Percentiles rank a stretch among this genome's conserved stretches.
These are phyloP conservation scores for Polytolypa hystricis DNA, from an alignment of 2,329 filamentous ascomycete species.

Conservation along the genomic window DNA sequence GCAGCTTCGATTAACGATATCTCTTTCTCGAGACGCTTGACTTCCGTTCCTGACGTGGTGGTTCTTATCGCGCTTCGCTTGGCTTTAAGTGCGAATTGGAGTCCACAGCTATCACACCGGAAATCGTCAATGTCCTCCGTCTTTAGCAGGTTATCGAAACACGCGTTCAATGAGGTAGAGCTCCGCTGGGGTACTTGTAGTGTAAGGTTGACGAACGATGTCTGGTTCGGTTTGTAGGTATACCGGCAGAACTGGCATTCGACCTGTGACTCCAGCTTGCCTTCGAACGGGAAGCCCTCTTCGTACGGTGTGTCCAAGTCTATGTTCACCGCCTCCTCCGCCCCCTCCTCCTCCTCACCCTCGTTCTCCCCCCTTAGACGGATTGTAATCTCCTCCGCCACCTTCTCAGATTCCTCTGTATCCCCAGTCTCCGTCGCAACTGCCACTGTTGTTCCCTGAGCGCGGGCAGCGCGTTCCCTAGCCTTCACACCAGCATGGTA, in stretches of 20 bases:
- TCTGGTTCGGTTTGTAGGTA: slow-evolving; percentile 71
- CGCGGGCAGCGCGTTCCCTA: slow-evolving; percentile 34
- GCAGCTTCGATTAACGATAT: slow-evolving; percentile 57
- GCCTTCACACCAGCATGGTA: slow-evolving; percentile 77
- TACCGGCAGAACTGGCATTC: slow-evolving; percentile 85
- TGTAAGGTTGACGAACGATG: slow-evolving; percentile 83
- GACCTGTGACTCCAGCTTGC: slow-evolving; percentile 84
- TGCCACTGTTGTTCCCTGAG: slow-evolving; percentile 7
- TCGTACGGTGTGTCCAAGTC: slow-evolving; percentile 25
- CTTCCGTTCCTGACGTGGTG: slow-evolving; percentile 43
- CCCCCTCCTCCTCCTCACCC: slow-evolving; percentile 1
- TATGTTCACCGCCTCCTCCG: slow-evolving; percentile 25
- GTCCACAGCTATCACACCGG: slow-evolving; percentile 82
- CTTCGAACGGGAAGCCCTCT: slow-evolving; percentile 76
- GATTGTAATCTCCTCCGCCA: slow-evolving; percentile 22
- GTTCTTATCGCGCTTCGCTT: slow-evolving; percentile 50
- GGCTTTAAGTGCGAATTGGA: slow-evolving; percentile 63
- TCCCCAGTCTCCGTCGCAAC: slow-evolving; percentile 13
- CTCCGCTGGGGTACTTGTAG: slow-evolving; percentile 77
- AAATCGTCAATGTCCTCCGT: slow-evolving; percentile 95
- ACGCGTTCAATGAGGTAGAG: slow-evolving; percentile 70
- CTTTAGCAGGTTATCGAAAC: slow-evolving; percentile 89
- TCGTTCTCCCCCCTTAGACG: slow-evolving; percentile 22
- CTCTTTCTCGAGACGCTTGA: slow-evolving; percentile 42
- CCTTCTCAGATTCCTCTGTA: slow-evolving; percentile 10